phyloP scores from a whole-genome alignment of 306 rosid genomes.

The Begonia peltatifolia region DNA sequence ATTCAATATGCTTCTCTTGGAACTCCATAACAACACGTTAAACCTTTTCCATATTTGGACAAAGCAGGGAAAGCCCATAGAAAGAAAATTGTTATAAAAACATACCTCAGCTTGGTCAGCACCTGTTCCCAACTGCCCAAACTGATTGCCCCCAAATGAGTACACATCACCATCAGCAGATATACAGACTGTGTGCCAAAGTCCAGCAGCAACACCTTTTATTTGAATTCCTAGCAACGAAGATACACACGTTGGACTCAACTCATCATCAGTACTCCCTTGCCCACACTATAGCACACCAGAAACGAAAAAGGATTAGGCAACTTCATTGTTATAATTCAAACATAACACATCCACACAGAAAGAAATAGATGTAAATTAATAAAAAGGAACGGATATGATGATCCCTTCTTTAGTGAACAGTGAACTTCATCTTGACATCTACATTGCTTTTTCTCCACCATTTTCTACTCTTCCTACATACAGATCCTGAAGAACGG shows the following conservation, averaged over 20 bases:
- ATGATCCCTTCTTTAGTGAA: constrained; percentile 40
- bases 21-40: too few species aligned
- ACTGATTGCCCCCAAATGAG: constrained; percentile 88
- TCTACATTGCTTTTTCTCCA: constrained; percentile 53
- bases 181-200: constrained; percentile 86
- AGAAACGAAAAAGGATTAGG: constrained; percentile 13
- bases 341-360: constrained; percentile 16
- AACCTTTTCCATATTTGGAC: neutral
- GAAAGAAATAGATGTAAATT: constrained; percentile 9
- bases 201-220: constrained; percentile 72
- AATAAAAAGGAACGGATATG: constrained; percentile 28
- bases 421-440: constrained; percentile 64
- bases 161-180: constrained; percentile 81
- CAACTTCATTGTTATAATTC: constrained; percentile 14
- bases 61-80: neutral
- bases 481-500: constrained; percentile 37
- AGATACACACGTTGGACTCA: constrained; percentile 67
- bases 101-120: constrained; percentile 77
- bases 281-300: constrained; percentile 71
- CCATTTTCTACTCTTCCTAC: constrained; percentile 61
- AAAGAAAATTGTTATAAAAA: neutral
- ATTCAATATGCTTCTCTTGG: too few species aligned
- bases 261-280: constrained; percentile 83
- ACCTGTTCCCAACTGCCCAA: constrained; percentile 96
- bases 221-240: constrained; percentile 69